Base-by-base conservation (phyloP, 2,329 filamentous ascomycete species). In the Cladorrhinum sp. region DNA sequence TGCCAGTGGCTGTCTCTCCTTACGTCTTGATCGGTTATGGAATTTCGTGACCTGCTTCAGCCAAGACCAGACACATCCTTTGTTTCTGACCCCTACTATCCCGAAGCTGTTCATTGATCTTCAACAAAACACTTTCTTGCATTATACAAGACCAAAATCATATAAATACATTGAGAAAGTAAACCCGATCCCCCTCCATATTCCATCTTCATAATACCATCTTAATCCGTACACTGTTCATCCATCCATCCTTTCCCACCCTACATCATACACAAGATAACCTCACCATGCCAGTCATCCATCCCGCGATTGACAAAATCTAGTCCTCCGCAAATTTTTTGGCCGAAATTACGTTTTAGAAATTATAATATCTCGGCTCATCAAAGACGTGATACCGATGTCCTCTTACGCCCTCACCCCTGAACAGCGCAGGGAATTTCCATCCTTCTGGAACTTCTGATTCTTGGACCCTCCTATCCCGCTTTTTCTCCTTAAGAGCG, bases 351-450 rank as follows among this genome's bases (percentile, higher is more conserved):
- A 41, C 10, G 12, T 7, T 13, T 64, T 62, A 78, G 59, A 76
- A 76, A 54, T 71, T 73, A 65, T 76, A 88, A 72, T 95, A 96
- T 72, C 90, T 83, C 54, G 92, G 93, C 77, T 96, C 91, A 67
- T 96, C 84, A 76, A 99, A 98, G 27, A 98, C 95, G 75, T 99
- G 95, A 75, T 98, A 99, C 62, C 82, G 78, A 76, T 99, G 95
- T 3, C 91, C 95, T 62, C 95, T 82, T 4, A 96, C 91, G 51
- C 95, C 95, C 65, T 93, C 76, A 0, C 92, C 93, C 66, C 84
- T 86, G 78, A 99, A 97, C 74, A 95, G 72, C 13, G 82, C 82
- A 1, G 95, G 95, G 81, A 98, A 99, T 62, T 90, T 83, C 78
- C 87, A 85, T 13, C 91, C 92, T 63, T 85, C 81, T 0, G 91